Base-by-base conservation (phyloP, 495 filamentous ascomycete genomes). In the Aspergillus coremiiformis region DNA sequence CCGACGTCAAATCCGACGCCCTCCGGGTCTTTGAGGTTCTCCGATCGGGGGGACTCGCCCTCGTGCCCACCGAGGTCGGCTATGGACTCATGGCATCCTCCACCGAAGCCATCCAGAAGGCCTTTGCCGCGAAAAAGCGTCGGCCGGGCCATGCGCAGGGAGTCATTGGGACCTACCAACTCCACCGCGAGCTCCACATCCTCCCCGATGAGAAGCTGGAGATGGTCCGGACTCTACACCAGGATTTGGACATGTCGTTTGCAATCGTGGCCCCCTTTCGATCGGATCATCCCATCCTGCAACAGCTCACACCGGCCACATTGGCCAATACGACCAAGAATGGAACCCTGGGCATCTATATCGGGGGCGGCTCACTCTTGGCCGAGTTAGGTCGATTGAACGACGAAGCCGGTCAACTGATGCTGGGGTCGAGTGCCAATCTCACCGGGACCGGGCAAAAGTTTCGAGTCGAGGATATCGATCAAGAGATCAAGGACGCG, bases 401-500 rank as follows among this genome's bases (percentile, higher is more conserved):
- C 44, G 51, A 64, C 24, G 47, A 54, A 14, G 44, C 23, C 1
- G 49, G 53, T 15, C 39, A 54, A 49, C 17, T 65, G 21, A 61
- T 60, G 55, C 11, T 68, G 1, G 64, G 66, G 15, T 50, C 56
- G 20, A 55, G 48, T 20, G 66, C 66, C 15, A 68, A 68, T 47
- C 5, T 66, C n/a, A 57, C 66, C 1, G 64, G 63, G 0, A 15
- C 29, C 1, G 66, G 66, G 19, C 63, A 66, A 41, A 55, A 57
- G 37, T 64, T 66, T 20, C 48, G 57, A 4, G 35, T 68, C 8
- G 57, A 68, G 37, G 66, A 68, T 50, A 58, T 68, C 47, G 66
- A 68, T 29, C n/a, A 24, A 0, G 43, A 56, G n/a, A 43, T 68
- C 22, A 53, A 30, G 12, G 61, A 49, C 26, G 46, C 50, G 11